These are phyloP conservation scores for Huntiella moniliformis DNA, from an alignment of 2,329 filamentous ascomycete species.

Conservation along the genomic window DNA sequence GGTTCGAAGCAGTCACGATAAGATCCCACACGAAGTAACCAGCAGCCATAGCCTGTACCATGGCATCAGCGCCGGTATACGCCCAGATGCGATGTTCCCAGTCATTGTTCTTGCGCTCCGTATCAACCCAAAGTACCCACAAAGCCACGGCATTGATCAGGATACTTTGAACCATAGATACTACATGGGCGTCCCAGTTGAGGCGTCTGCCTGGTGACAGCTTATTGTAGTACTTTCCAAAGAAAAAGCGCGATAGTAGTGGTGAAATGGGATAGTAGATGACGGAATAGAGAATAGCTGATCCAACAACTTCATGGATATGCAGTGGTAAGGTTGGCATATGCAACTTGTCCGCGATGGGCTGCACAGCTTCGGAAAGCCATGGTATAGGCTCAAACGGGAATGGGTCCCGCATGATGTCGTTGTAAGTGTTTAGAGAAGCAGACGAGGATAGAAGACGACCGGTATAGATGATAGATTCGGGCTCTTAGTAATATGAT, in stretches of 20 bases:
- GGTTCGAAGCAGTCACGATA: slow-evolving; percentile 45
- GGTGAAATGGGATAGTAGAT: slow-evolving; percentile 51
- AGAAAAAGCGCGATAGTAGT: slow-evolving; percentile 39
- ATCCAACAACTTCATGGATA: slow-evolving; percentile 54
- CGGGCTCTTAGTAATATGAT: not conserved
- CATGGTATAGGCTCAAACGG: slow-evolving; percentile 42
- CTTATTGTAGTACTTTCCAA: slow-evolving; percentile 46
- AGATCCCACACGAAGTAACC: slow-evolving; percentile 81
- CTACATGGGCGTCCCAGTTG: slow-evolving; percentile 76
- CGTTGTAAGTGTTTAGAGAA: not conserved
- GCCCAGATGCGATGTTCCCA: slow-evolving; percentile 56
- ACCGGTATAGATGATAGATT: not conserved
- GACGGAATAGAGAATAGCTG: slow-evolving; percentile 48
- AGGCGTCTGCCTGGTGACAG: slow-evolving; percentile 42
- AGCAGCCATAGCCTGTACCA: slow-evolving; percentile 57
- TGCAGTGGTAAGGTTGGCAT: slow-evolving; percentile 55
- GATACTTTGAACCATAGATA: slow-evolving; percentile 60
- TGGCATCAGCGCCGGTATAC: slow-evolving; percentile 51
- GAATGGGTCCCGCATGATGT: slow-evolving; percentile 54
- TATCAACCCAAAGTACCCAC: slow-evolving; percentile 50
- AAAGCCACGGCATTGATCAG: slow-evolving; percentile 56
- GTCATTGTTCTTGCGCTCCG: slow-evolving; percentile 47
- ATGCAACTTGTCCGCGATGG: slow-evolving; percentile 40
- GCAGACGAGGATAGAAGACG: not conserved
- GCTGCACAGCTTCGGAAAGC: slow-evolving; percentile 37